Percentiles rank a stretch among this genome's conserved stretches.
phyloP scores from a whole-genome alignment of 2,329 filamentous ascomycete species.

The Leptographium lundbergii region DNA sequence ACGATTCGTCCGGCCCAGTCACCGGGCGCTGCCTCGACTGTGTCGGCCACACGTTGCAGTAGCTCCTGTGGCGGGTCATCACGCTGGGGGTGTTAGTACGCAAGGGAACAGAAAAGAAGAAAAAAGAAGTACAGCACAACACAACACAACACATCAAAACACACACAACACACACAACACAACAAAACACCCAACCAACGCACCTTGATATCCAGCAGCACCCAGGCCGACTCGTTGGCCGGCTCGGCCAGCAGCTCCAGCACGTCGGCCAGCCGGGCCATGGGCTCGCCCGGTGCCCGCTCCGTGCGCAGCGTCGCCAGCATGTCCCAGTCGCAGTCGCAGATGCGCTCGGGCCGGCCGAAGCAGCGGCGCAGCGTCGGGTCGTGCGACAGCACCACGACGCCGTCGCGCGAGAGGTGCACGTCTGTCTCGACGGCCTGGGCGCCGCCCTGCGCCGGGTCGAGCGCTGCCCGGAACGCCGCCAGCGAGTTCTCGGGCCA shows the following conservation, averaged over 20 bases:
- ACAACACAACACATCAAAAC: background rate
- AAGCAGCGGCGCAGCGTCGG: slow-evolving; percentile 68
- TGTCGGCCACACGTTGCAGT: slow-evolving; percentile 54
- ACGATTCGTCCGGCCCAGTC: slow-evolving; percentile 65
- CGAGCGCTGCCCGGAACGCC: slow-evolving; percentile 23
- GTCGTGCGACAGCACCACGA: slow-evolving; percentile 82
- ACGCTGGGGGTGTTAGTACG: slow-evolving; percentile 27
- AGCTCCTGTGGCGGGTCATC: slow-evolving; percentile 59
- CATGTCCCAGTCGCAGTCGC: slow-evolving; percentile 65
- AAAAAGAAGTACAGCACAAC: background rate
- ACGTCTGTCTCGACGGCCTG: slow-evolving; percentile 83
- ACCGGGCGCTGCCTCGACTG: slow-evolving; percentile 40
- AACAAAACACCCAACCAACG: slow-evolving; percentile 1
- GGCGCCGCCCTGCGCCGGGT: slow-evolving; percentile 20
- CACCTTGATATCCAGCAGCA: slow-evolving; percentile 83
- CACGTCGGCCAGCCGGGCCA: slow-evolving; percentile 65
- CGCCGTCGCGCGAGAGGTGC: slow-evolving; percentile 67
- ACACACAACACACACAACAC: no score
- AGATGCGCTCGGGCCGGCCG: slow-evolving; percentile 57
- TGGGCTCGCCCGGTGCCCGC: slow-evolving; percentile 45
- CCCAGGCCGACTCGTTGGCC: slow-evolving; percentile 57
- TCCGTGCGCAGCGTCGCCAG: slow-evolving; percentile 56
- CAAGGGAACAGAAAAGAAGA: background rate
- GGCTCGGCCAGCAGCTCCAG: slow-evolving; percentile 57
- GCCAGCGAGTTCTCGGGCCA: slow-evolving; percentile 79